Base-by-base conservation (phyloP, 2,329 filamentous ascomycete species). In the Hypocreales sp. region DNA sequence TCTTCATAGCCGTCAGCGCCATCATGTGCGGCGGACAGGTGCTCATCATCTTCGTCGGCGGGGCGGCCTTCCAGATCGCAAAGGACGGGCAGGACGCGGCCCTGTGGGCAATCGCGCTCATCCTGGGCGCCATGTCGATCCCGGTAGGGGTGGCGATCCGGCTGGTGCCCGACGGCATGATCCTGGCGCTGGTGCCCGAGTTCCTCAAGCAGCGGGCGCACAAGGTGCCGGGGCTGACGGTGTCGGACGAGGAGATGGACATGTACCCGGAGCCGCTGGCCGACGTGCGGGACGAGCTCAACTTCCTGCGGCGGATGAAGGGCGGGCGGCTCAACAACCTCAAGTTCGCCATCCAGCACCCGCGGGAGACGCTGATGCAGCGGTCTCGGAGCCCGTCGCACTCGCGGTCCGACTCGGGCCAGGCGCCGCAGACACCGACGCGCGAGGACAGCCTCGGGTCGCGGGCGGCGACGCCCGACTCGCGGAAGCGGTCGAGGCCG, bases 1-100 rank as follows among this genome's bases (percentile, higher is more conserved):
- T 92, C 64, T 95, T 95, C 58, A 68, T 92, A 20, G 67, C 56
- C 21, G 94, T 95, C 52, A 84, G 84, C 55, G 45, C 64, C 33
- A 64, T 92, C 49, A 94, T 95, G 79, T 72, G 87, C 39, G 86
- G 73, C 36, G 83, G 81, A 14, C 87, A 95, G 48, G 61, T 90
- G 15, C 67, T 94, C 52, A 95, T 95, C 47, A 69, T 94, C 42
- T 90, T 81, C 43, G 70, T 93, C 27, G 87, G 87, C 37, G 80
- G 82, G 18, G 56, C 60, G 7, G 82, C 86, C 2, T 92, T 95
- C 60, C 69, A 70, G 26, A 83, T 92, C 34, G 64, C 63, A 2
- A 34, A 47, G 1, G 56, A 15, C 3, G 13, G 61, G 1, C 62
- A 53, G 7, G 63, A 94, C 38, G 74, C 73, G 12, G 56, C 64